These are phyloP conservation scores for Flaveria floridana DNA, from an alignment of 140 eudicot species.

Conservation along the genomic window DNA sequence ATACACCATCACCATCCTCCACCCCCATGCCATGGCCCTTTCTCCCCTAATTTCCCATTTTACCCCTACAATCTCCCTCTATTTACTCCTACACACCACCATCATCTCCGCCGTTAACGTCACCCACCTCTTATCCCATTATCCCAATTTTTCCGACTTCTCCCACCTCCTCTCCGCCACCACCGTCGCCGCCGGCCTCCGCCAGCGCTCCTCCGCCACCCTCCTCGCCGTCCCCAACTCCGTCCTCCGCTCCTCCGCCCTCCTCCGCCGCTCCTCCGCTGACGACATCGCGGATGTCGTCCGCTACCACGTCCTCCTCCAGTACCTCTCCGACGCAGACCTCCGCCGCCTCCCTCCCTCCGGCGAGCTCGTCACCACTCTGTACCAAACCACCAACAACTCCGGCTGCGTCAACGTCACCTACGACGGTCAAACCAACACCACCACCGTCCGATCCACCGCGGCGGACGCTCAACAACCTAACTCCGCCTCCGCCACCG, in stretches of 20 bases:
- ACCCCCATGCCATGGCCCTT: constrained; percentile 40
- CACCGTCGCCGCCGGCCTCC: constrained; percentile 59
- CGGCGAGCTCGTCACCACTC: constrained; percentile 70
- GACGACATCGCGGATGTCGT: constrained; percentile 62
- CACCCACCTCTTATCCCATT: constrained; percentile 63
- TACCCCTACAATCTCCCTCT: constrained; percentile 48
- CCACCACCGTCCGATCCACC: constrained; percentile 49
- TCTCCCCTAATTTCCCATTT: constrained; percentile 41
- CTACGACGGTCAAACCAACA: constrained; percentile 31
- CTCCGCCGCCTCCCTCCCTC: constrained; percentile 47
- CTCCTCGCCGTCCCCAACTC: constrained; percentile 83
- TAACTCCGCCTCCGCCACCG: constrained; percentile 48
- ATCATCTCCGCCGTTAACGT: constrained; percentile 60
- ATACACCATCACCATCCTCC: constrained; percentile 21
- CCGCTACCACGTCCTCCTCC: constrained; percentile 79
- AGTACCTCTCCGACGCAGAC: constrained; percentile 59
- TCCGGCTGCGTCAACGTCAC: constrained; percentile 66
- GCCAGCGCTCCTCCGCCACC: constrained; percentile 64
- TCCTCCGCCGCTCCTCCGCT: constrained; percentile 36
- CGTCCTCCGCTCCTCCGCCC: constrained; percentile 44
- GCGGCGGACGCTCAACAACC: constrained; percentile 35
- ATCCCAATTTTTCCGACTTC: constrained; percentile 79
- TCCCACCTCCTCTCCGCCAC: constrained; percentile 60
- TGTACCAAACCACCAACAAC: constrained; percentile 57
- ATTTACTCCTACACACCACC: constrained; percentile 37